Evolutionary conservation across 1,139 yeast species (phyloP).

Genomic region (Protomyces pachydermus): DNA sequence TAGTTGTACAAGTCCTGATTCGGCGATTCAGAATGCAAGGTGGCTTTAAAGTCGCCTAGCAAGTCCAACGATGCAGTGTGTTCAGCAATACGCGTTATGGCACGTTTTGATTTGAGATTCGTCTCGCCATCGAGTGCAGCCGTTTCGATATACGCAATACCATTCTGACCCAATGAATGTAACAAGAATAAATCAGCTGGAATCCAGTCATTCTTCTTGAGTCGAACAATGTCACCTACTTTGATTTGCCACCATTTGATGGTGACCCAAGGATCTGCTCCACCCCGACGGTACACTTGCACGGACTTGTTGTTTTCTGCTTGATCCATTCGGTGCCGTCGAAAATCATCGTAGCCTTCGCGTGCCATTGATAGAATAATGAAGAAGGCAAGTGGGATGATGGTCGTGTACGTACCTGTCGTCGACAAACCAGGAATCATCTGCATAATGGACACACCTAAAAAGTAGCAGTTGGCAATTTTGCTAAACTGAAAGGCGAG

Average conservation of each 20-base stretch:
- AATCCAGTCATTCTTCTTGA: conserved; percentile 79
- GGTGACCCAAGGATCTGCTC: conserved; percentile 3
- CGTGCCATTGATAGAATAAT: conserved; percentile 86
- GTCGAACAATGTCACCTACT: conserved; percentile 76
- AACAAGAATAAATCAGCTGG: conserved; percentile 83
- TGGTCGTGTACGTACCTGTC: conserved; percentile 93
- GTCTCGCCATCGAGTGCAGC: conserved; percentile 99
- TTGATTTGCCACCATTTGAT: conserved; percentile 63
- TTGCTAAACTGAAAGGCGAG: conserved; percentile 86
- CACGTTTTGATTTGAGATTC: conserved; percentile 67
- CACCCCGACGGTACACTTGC: conserved; percentile 38
- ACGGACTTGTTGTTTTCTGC: conserved; percentile 70
- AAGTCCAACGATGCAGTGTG: conserved; percentile 49
- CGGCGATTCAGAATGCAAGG: conserved; percentile 73
- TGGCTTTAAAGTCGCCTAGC: conserved; percentile 49
- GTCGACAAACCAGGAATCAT: conserved; percentile 98
- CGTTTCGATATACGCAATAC: conserved; percentile 82
- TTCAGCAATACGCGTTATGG: conserved; percentile 59
- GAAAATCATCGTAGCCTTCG: conserved; percentile 90
- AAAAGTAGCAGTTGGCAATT: conserved; percentile 56
- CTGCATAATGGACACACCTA: conserved; percentile 73
- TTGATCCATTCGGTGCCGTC: conserved; percentile 78
- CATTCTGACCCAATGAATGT: conserved; percentile 60
- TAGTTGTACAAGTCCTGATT: conserved; percentile 85
- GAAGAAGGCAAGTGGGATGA: conserved; percentile 77